Conservation (phyloP, 2,329 filamentous ascomycete species). For the Sordariomycetes sp. region DNA sequence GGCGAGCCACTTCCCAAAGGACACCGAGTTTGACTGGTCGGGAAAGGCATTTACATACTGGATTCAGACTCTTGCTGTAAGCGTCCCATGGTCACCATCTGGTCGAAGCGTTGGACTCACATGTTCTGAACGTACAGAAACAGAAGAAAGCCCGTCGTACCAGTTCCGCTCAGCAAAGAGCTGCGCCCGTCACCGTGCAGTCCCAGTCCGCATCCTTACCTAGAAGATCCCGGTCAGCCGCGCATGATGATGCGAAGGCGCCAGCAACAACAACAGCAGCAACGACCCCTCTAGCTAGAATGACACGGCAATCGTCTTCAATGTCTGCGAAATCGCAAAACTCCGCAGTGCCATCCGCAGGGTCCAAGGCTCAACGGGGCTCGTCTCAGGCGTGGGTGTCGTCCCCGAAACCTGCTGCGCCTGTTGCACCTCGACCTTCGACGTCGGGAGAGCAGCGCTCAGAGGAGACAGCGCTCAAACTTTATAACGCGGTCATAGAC, state of each 20-base stretch:
- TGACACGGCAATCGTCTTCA: background rate
- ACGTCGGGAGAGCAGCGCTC: background rate
- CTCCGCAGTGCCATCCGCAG: background rate
- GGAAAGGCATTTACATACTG: conserved; percentile 33
- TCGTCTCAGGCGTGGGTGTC: background rate
- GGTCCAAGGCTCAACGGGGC: background rate
- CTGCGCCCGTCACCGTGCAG: background rate
- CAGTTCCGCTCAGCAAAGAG: background rate
- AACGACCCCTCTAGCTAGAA: background rate
- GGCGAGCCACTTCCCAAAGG: conserved; percentile 34
- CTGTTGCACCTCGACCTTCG: background rate
- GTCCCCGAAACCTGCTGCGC: background rate
- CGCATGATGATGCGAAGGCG: background rate
- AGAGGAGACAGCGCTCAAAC: background rate
- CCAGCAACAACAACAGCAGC: background rate
- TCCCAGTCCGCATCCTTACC: background rate
- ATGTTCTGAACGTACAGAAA: background rate
- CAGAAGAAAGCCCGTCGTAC: background rate
- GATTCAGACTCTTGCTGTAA: conserved; percentile 17
- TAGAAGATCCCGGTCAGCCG: background rate
- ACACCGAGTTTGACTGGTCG: conserved; percentile 25
- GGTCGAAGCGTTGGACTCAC: background rate
- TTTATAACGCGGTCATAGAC: conserved; percentile 1
- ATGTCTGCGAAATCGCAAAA: background rate
- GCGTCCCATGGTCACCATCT: background rate